Evolutionary conservation across 1,139 yeast species (phyloP), one percentile per base, ranked within the genome.

Genomic region (Suhomyces kunorum): DNA sequence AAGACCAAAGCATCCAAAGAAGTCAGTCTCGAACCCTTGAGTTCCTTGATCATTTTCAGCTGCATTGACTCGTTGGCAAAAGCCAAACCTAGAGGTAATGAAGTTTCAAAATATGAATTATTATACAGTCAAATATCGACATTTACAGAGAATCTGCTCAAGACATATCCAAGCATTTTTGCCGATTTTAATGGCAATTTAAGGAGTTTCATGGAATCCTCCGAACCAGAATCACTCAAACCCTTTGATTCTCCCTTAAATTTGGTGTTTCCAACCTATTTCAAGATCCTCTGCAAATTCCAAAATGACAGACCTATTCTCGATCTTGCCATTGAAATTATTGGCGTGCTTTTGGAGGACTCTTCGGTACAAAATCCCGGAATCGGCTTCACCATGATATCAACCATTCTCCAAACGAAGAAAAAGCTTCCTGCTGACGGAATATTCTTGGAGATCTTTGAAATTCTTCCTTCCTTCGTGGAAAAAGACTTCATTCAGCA

Each of bases 401-500:
- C 48, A 32, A 23, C 36, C 38, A 33, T 43, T 45, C 22, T 42
- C 36, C n/a, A 17, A 7, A 9, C 8, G 11, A 25, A 32, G 17
- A 18, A 19, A 12, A 20, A n/a, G 7, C 25, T 28, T 13, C 29
- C 35, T 13, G 17, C 23, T 7, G 30, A 28, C 7, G 22, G 30
- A 7, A 17, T n/a, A n/a, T n/a, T 14, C 13, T 8, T 18, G 14
- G 32, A 39, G 16, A 27, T 41, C 3, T 26, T 53, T 6, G 58
- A 53, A 17, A 39, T 48, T 9, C 45, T 62, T 12, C 65, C 70
- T 4, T 46, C 58, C 8, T 65, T 54, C 42, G 48, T 68, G 5
- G 68, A 63, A 22, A 47, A 51, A 6, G 58, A 53, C 5, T 63
- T 65, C 39, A 44, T 59, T 6, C 58, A 57, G 1, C 49, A 47